A percentile compares a stretch with the other conserved stretches of the same genome.
These are phyloP conservation scores for Punctularia strigosozonata DNA, from an alignment of 768 basidiomycete genomes.

Conservation along the genomic window DNA sequence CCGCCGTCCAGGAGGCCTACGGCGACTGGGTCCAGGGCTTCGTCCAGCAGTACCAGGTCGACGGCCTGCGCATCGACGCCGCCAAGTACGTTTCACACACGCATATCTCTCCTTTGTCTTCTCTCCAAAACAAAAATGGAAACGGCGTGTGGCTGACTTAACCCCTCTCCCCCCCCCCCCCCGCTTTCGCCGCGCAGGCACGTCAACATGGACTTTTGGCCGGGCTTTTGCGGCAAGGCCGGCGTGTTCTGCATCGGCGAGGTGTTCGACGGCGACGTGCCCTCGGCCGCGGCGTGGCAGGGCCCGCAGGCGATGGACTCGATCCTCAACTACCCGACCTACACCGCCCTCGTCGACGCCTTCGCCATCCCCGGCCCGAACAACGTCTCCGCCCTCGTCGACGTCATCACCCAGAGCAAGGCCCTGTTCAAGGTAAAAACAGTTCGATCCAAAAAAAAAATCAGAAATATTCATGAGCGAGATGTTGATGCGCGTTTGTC, in stretches of 20 bases:
- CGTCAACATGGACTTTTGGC: slow-evolving; percentile 68
- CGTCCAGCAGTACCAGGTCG: slow-evolving; percentile 62
- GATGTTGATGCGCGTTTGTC: not conserved
- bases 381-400: slow-evolving; percentile 46
- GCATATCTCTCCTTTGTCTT: too few species aligned
- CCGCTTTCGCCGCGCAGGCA: slow-evolving; percentile 41
- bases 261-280: slow-evolving; percentile 45
- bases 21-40: slow-evolving; percentile 58
- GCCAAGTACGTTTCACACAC: not conserved
- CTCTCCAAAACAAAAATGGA: too few species aligned
- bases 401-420: slow-evolving; percentile 42
- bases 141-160: too few species aligned
- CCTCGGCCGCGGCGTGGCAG: slow-evolving; percentile 48
- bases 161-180: too few species aligned
- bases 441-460: not conserved
- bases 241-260: slow-evolving; percentile 85
- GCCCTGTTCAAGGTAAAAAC: slow-evolving; percentile 32
- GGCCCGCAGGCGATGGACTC: slow-evolving; percentile 52
- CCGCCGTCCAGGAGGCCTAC: slow-evolving; percentile 49
- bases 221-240: slow-evolving; percentile 56
- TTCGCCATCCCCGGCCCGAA: slow-evolving; percentile 61
- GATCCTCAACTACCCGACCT: slow-evolving; percentile 63
- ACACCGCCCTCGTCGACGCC: slow-evolving; percentile 46
- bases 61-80: slow-evolving; percentile 80
- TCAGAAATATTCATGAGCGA: not conserved